Evolutionary conservation across 352 stramenopile species (phyloP).

Genomic region (Phytophthora ramorum): DNA sequence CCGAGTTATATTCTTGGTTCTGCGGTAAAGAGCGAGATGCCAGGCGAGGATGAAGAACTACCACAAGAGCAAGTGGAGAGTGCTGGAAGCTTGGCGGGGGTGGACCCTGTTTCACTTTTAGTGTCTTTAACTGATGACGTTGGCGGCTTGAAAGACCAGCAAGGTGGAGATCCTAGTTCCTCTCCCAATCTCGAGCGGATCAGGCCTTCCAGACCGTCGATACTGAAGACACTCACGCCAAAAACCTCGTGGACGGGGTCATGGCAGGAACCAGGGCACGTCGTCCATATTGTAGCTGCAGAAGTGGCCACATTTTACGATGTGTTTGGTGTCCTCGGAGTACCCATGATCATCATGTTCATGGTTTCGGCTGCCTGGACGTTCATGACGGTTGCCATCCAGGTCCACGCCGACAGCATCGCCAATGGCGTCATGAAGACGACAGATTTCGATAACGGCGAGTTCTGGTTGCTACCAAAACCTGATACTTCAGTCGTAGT

Average conservation of each 20-base stretch:
- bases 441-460: conserved; percentile 42
- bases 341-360: not conserved
- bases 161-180: not conserved
- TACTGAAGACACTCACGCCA: not conserved
- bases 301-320: not conserved
- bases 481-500: conserved; percentile 24
- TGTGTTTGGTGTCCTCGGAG: not conserved
- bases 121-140: not conserved
- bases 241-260: not conserved
- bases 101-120: not conserved
- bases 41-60: not conserved
- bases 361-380: not conserved
- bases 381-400: conserved; percentile 34
- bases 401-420: conserved; percentile 37
- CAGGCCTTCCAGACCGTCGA: not conserved
- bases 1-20: too few species aligned
- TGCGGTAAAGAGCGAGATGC: not conserved
- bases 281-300: conserved; percentile 11
- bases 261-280: not conserved
- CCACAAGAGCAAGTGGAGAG: not conserved
- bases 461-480: conserved; percentile 54
- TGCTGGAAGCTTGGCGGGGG: not conserved
- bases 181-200: not conserved
- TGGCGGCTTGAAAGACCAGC: not conserved
- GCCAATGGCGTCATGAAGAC: conserved; percentile 55